phyloP scores from a whole-genome alignment of 2,329 filamentous ascomycete genomes.

The Pseudogymnoascus sp. region DNA sequence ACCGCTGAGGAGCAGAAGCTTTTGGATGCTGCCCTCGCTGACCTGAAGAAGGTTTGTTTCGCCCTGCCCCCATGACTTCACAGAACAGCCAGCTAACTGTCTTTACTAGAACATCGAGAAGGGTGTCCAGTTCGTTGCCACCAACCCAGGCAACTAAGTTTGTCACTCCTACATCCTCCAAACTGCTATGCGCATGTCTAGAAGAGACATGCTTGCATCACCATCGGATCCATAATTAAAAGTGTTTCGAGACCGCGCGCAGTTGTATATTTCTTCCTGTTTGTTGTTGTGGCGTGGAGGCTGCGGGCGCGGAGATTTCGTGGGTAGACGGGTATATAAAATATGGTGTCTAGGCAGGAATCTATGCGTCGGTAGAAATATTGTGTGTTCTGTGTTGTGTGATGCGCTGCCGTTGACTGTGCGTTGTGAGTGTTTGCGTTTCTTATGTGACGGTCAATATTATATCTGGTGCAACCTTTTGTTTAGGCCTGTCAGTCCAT shows the following conservation, averaged over 20 bases:
- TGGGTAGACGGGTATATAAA: slow-evolving; percentile 9
- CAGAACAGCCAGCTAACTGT: slow-evolving; percentile 19
- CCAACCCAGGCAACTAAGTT: slow-evolving; percentile 52
- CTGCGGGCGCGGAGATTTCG: neutral
- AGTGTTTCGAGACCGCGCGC: slow-evolving; percentile 1
- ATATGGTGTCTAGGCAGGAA: slow-evolving; percentile 8
- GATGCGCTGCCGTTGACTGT: neutral
- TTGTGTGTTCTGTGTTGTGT: neutral
- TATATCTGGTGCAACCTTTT: neutral
- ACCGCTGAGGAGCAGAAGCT: slow-evolving; percentile 83
- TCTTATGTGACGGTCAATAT: neutral
- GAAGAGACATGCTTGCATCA: slow-evolving; percentile 5
- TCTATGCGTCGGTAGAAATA: neutral
- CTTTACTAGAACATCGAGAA: slow-evolving; percentile 77
- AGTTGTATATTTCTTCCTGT: slow-evolving; percentile 7
- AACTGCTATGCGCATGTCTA: slow-evolving; percentile 7
- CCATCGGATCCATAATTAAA: neutral
- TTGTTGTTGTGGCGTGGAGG: slow-evolving; percentile 5
- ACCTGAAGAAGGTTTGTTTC: slow-evolving; percentile 57
- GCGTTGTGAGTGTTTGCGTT: neutral
- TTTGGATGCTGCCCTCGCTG: slow-evolving; percentile 72
- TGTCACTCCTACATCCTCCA: neutral
- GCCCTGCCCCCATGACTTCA: neutral
- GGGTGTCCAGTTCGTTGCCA: slow-evolving; percentile 57
- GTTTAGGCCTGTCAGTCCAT: neutral